phyloP scores from a whole-genome alignment of 139 green algal genomes.

The Zygnema circumcarinatum region DNA sequence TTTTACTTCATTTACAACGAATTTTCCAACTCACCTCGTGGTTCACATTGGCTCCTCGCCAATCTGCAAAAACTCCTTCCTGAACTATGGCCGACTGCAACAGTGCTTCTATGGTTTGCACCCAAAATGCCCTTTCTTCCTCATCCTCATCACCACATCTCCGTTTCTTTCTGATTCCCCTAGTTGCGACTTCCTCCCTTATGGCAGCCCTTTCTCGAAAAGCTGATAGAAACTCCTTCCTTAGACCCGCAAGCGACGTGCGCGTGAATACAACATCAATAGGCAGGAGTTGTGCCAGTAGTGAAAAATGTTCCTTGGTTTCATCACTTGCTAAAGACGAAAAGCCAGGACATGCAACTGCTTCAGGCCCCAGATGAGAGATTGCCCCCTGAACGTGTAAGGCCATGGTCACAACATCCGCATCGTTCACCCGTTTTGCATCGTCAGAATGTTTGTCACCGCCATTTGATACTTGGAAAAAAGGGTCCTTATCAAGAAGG shows the following conservation, averaged over 20 bases:
- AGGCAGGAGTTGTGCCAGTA: not conserved
- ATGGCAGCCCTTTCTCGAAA: conserved; percentile 18
- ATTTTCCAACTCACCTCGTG: not conserved
- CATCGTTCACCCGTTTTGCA: conserved; percentile 98
- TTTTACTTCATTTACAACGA: too few relatives aligned
- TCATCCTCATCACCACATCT: not conserved
- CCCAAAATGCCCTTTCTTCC: conserved; percentile 40
- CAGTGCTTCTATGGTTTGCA: conserved; percentile 41
- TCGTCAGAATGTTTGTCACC: conserved; percentile 93
- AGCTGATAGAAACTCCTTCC: conserved; percentile 24
- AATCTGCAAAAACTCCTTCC: conserved; percentile 26
- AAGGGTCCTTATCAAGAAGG: not conserved
- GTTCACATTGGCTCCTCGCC: not conserved
- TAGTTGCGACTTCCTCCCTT: not conserved
- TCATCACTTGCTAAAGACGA: not conserved
- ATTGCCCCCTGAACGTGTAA: not conserved
- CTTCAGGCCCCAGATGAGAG: not conserved
- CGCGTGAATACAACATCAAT: conserved; percentile 2
- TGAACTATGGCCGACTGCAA: not conserved
- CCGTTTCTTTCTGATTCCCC: not conserved
- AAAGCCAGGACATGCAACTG: not conserved
- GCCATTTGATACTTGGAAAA: not conserved
- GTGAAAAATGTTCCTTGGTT: not conserved
- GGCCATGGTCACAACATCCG: conserved; percentile 49
- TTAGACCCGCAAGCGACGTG: conserved; percentile 5